These are phyloP conservation scores for Chrysoporthe cubensis DNA, from an alignment of 2,329 filamentous ascomycete species.

Conservation along the genomic window DNA sequence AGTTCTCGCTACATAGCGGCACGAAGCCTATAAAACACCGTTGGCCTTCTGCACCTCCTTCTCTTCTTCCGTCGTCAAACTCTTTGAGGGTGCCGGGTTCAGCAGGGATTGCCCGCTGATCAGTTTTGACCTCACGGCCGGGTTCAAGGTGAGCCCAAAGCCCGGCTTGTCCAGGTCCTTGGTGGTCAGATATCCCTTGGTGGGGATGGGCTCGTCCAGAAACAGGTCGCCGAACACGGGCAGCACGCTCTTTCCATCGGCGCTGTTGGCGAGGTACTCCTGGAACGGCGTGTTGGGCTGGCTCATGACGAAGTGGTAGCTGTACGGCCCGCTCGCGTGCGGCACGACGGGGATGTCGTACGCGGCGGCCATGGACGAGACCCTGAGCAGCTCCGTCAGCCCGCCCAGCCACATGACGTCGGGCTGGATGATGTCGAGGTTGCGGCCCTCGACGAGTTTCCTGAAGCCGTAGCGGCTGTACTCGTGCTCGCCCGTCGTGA, in stretches of 20 bases:
- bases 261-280: conserved; percentile 92
- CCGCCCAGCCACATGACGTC: conserved; percentile 98
- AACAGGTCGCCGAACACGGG: conserved; percentile 94
- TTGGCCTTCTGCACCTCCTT: conserved; percentile 32
- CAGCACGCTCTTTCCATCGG: conserved; percentile 85
- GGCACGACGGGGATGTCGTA: conserved; percentile 95
- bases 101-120: conserved; percentile 77
- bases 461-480: conserved; percentile 94
- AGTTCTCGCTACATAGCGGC: background rate
- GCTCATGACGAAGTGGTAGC: conserved; percentile 93
- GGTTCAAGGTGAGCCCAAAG: conserved; percentile 87
- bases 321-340: conserved; percentile 93
- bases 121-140: conserved; percentile 69
- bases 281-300: conserved; percentile 94
- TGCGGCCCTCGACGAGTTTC: conserved; percentile 88
- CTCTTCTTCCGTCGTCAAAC: conserved; percentile 28
- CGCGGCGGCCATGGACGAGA: conserved; percentile 84
- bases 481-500: conserved; percentile 95
- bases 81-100: conserved; percentile 62
- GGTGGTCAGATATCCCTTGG: conserved; percentile 78
- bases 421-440: conserved; percentile 91
- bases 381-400: conserved; percentile 87
- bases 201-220: conserved; percentile 85
- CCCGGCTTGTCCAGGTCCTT: conserved; percentile 85
- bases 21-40: background rate